Conservation (phyloP, 1,139 yeast genomes). For the Arxiozyma slooffiae region DNA sequence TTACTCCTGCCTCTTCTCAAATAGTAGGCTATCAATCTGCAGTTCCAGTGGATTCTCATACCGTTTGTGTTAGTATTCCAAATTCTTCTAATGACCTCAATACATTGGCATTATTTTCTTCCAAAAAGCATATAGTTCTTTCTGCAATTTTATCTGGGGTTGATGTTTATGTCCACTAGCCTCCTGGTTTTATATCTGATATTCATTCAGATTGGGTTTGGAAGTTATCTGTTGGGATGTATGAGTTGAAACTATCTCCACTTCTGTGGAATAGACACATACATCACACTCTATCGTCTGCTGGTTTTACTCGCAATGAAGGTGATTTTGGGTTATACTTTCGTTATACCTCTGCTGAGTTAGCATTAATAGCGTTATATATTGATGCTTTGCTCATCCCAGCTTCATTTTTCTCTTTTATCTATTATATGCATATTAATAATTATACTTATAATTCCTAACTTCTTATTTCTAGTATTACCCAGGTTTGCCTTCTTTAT, state of each 20-base stretch:
- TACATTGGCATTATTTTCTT: too few species aligned
- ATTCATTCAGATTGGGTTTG: conserved; percentile 7
- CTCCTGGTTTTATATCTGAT: conserved; percentile 5
- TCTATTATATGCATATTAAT: too few species aligned
- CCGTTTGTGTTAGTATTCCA: too few species aligned
- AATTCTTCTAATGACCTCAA: too few species aligned
- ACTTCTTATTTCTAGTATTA: too few species aligned
- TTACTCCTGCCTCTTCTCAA: too few species aligned
- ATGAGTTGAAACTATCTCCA: conserved; percentile 35
- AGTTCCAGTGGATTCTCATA: too few species aligned
- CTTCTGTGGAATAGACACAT: conserved; percentile 31
- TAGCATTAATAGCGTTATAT: conserved; percentile 2
- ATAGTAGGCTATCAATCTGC: too few species aligned
- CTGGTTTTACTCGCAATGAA: conserved; percentile 4
- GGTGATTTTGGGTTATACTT: conserved; percentile 5
- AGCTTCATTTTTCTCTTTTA: not conserved
- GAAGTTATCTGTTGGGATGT: conserved; percentile 36
- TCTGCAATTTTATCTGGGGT: too few species aligned
- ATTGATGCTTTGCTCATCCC: conserved; percentile 9
- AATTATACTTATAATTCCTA: too few species aligned
- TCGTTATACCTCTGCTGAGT: not conserved
- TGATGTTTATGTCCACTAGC: conserved; percentile 16
- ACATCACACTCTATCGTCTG: conserved; percentile 23
- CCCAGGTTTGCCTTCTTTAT: too few species aligned
- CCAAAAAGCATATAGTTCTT: too few species aligned